Evolutionary conservation across 1,284 basidiomycete genomes (phyloP), one percentile per base, ranked within the genome.

Genomic region (Leucoagaricus sp.): DNA sequence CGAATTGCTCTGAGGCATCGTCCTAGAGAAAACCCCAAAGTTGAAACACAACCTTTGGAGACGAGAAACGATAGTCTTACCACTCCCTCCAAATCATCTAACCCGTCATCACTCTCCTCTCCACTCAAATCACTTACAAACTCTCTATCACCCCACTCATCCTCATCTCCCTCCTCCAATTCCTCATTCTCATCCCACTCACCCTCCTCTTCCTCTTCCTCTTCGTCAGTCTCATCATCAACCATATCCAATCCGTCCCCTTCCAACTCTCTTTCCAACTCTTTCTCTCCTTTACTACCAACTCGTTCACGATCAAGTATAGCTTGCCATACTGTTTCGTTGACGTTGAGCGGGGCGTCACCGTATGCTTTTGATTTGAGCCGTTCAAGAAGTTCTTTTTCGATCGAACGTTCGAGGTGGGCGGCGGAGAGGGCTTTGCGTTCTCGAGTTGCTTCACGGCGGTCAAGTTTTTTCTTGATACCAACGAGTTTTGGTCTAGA

Each of bases 291-390:
- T 64, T 82, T 80, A 55, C 82, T 81, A 53, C 69, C 77, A n/a
- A 74, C 72, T 64, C 81, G 82, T 67, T 94, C 92, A 57, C 86
- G 80, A 67, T 96, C 93, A 49, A 98, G 75, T 41, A 98, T 88
- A 5, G 90, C 86, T 63, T 89, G 85, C 97, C 97, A 99, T 4
- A 99, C 95, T 42, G 84, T 89, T 75, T 99, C 97, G 73, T 99
- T 99, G 61, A 99, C 96, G 72, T 99, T 99, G 38, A 99, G 81
- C 19, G 96, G 97, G 28, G 93, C 92, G 67, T 99, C 97, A 48
- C 97, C 96, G 69, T 99, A 99, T 9, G 96, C 95, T 71, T 98
- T 98, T 49, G 89, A 90, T 75, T 97, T 96, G 28, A 99, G 82
- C 33, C 97, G 89, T 62, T 96, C 94, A 49, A 99, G 86, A 25